phyloP scores from a whole-genome alignment of 352 stramenopile species.

The Thalassiosira hispida region DNA sequence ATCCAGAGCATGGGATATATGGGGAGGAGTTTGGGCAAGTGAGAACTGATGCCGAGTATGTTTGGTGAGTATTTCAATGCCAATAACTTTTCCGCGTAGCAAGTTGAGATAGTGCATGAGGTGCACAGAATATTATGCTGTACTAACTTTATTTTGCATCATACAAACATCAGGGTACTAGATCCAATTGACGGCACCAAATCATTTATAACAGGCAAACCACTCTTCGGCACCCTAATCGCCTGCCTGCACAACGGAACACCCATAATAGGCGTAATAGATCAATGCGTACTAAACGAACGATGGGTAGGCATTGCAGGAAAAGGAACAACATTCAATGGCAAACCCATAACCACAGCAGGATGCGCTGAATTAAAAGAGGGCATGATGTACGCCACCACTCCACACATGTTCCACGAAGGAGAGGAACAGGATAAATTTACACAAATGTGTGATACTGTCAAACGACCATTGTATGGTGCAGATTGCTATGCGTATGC shows the following conservation, averaged over 20 bases:
- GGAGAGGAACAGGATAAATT: slow-evolving; percentile 65
- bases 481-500: slow-evolving; percentile 77
- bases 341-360: slow-evolving; percentile 45
- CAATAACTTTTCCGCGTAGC: too few species aligned
- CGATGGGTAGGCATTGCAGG: slow-evolving; percentile 62
- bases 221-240: slow-evolving; percentile 76
- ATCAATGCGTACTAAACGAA: slow-evolving; percentile 72
- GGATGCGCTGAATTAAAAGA: slow-evolving; percentile 48
- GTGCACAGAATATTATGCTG: not conserved
- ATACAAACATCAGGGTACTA: slow-evolving; percentile 46
- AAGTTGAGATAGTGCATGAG: too few species aligned
- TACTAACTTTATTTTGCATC: not conserved
- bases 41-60: slow-evolving; percentile 58
- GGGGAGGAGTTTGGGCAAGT: slow-evolving; percentile 69
- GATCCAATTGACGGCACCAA: slow-evolving; percentile 81
- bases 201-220: slow-evolving; percentile 76
- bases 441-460: slow-evolving; percentile 39
- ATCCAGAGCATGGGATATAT: slow-evolving; percentile 71
- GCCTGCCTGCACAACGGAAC: slow-evolving; percentile 55
- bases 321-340: slow-evolving; percentile 59
- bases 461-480: slow-evolving; percentile 59
- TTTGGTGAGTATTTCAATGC: slow-evolving; percentile 47
- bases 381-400: slow-evolving; percentile 66
- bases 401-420: slow-evolving; percentile 65
- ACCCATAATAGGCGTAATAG: slow-evolving; percentile 73